Base-by-base conservation (phyloP, 768 basidiomycete genomes). In the Kwoniella shandongensis region DNA sequence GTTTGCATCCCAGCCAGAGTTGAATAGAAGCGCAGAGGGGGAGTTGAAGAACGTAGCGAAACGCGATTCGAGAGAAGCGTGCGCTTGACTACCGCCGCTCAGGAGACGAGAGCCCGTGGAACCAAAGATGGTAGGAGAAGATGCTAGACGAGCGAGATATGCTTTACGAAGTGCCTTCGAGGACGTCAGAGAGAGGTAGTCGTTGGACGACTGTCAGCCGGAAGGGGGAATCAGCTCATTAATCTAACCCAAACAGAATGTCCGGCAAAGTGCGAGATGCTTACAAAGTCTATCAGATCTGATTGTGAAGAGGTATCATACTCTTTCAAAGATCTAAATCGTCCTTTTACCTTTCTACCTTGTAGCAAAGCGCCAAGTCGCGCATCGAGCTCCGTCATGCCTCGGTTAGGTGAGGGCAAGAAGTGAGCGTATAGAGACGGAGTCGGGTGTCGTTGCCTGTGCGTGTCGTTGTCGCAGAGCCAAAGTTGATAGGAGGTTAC, bases 1-100 rank as follows among this genome's bases (percentile, higher is more conserved):
- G 72, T 94, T 98, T 8, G 91, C 91, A 76, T 94, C 92, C 74
- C 87, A 93, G 0, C 92, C 92, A 0, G 89, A 91, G 75, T 91
- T 92, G 82, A 92, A 93, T 4, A 96, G 80, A 8, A 96, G 79
- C 0, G 88, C 88, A 0, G 84, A 79, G 32, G 81, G 81, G 5
- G 83, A 78, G 15, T 75, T 65, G 76, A 92, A 90, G 72, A 89
- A 87, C 1, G 48, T 63, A 2, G 80, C 79, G 8, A 92, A 80
- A 2, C 91, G 83, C 4, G 76, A 76, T 72, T 98, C 93, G 39
- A 98, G 81, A 8, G 80, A 78, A 18, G 77, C 79, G 75, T 96
- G 92, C 0, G 84, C 79, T 0, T 70, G 60, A 7, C 82, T 81
- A 7, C 84, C 84, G 66, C 89, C 87, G 51, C 91, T 87, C 25